These are phyloP conservation scores for Penicillium argentinense DNA, from an alignment of 495 filamentous ascomycete species.

Conservation along the genomic window DNA sequence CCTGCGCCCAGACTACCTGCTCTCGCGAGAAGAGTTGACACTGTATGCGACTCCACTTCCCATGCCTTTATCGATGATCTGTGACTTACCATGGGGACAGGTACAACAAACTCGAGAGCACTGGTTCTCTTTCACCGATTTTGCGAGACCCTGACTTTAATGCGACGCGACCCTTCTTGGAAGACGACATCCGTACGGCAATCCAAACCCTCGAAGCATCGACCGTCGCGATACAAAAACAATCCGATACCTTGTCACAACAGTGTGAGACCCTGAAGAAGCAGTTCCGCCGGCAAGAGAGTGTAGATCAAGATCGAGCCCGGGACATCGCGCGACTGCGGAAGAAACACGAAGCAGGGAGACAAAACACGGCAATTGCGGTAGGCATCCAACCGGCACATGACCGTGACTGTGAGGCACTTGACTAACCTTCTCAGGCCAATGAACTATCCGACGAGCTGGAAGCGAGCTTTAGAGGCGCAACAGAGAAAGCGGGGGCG, in stretches of 20 bases:
- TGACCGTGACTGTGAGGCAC: too few species aligned
- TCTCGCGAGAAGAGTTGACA: slow-evolving; percentile 42
- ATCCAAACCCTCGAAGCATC: slow-evolving; percentile 39
- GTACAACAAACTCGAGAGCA: slow-evolving; percentile 34
- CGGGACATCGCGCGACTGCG: slow-evolving; percentile 33
- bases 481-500: slow-evolving; percentile 30
- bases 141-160: slow-evolving; percentile 24
- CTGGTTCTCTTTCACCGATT: slow-evolving; percentile 29
- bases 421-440: too few species aligned
- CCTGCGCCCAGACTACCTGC: slow-evolving; percentile 33
- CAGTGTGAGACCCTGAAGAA: slow-evolving; percentile 34
- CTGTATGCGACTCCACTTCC: slow-evolving; percentile 21
- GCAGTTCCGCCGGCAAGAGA: slow-evolving; percentile 23
- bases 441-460: slow-evolving; percentile 35
- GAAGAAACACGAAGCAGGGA: slow-evolving; percentile 38
- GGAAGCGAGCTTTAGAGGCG: slow-evolving; percentile 28
- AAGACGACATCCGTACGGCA: slow-evolving; percentile 39
- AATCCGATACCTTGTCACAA: slow-evolving; percentile 29
- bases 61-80: too few species aligned
- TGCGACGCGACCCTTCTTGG: slow-evolving; percentile 38
- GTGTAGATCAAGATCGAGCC: slow-evolving; percentile 20
- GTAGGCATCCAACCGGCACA: slow-evolving; percentile 6
- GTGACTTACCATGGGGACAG: too few species aligned
- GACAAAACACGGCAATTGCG: slow-evolving; percentile 34
- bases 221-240: slow-evolving; percentile 35